Evolutionary conservation across 2,329 filamentous ascomycete genomes (phyloP).

Genomic region (Hypoxylon rubiginosum): DNA sequence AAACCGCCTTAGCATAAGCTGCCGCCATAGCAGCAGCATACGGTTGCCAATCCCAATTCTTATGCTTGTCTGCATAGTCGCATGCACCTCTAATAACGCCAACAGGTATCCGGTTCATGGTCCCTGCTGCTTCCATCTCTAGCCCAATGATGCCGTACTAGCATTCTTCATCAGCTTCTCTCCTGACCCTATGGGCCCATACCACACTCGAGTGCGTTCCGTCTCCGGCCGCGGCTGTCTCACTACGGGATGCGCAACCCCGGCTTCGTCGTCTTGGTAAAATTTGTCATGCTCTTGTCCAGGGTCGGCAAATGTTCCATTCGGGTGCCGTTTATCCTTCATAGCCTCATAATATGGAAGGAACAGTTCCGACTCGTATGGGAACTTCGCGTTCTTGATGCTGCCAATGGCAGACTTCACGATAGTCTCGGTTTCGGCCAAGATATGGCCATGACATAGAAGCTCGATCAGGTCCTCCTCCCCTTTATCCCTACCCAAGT

Average conservation of each 20-base stretch:
- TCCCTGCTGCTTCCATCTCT: conserved; percentile 54
- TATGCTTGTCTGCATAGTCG: conserved; percentile 53
- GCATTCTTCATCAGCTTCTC: conserved; percentile 52
- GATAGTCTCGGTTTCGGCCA: conserved; percentile 50
- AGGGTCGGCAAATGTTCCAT: conserved; percentile 51
- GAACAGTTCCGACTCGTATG: conserved; percentile 44
- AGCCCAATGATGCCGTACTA: conserved; percentile 50
- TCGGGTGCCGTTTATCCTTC: conserved; percentile 40
- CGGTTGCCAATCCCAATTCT: conserved; percentile 54
- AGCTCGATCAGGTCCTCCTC: conserved; percentile 44
- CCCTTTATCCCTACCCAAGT: conserved; percentile 52
- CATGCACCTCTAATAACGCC: conserved; percentile 53
- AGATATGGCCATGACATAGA: conserved; percentile 43
- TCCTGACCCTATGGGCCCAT: conserved; percentile 53
- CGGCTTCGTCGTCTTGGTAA: conserved; percentile 33
- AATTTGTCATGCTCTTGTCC: conserved; percentile 50
- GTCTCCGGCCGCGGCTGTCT: conserved; percentile 37
- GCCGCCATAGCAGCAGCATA: conserved; percentile 54
- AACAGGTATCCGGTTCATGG: conserved; percentile 52
- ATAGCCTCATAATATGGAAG: conserved; percentile 46
- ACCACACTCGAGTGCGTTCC: conserved; percentile 52
- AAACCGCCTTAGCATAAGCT: conserved; percentile 48
- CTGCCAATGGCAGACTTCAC: conserved; percentile 53
- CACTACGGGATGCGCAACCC: conserved; percentile 13
- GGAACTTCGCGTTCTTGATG: conserved; percentile 46